A percentile compares a stretch with the other conserved stretches of the same genome.
Evolutionary conservation across 2,329 filamentous ascomycete species (phyloP).

Genomic region (Clonostachys rhizophaga): DNA sequence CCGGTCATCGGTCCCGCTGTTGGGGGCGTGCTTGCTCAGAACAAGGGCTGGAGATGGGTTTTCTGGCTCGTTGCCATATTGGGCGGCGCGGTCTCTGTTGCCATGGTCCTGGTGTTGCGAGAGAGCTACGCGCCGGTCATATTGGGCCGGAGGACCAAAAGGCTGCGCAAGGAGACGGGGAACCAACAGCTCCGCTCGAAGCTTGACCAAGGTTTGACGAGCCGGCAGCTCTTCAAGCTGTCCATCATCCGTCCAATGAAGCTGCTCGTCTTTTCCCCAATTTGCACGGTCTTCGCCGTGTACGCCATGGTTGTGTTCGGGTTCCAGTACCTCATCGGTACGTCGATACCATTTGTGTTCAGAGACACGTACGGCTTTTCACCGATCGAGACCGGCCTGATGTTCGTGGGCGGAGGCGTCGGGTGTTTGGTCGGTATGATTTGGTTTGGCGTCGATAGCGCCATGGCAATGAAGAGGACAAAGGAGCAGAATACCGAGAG

Average conservation of each 20-base stretch:
- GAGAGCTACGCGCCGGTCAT: conserved; percentile 58
- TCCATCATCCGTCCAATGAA: conserved; percentile 59
- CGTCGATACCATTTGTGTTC: conserved; percentile 51
- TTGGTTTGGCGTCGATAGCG: conserved; percentile 2
- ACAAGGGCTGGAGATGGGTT: conserved; percentile 45
- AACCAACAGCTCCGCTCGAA: conserved; percentile 43
- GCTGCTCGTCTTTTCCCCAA: conserved; percentile 55
- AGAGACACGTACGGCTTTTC: conserved; percentile 44
- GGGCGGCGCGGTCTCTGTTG: conserved; percentile 8
- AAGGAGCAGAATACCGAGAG: conserved; percentile 1
- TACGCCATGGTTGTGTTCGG: conserved; percentile 62
- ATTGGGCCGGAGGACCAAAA: conserved; percentile 50
- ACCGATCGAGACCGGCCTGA: conserved; percentile 8
- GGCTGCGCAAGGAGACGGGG: conserved; percentile 45
- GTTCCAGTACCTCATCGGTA: conserved; percentile 52
- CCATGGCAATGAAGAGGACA: conserved; percentile 1
- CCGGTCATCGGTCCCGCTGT: conserved; percentile 47
- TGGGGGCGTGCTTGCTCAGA: conserved; percentile 31
- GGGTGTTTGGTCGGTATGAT: conserved; percentile 4
- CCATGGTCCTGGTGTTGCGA: conserved; percentile 26
- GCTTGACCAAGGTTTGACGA: conserved; percentile 6
- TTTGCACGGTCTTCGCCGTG: conserved; percentile 60
- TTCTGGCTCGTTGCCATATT: conserved; percentile 22
- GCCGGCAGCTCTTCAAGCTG: conserved; percentile 34
- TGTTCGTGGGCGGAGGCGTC: conserved; percentile 10